Evolutionary conservation across 169 alveolate species (phyloP).

Genomic region (Plasmodium cynomolgi): DNA sequence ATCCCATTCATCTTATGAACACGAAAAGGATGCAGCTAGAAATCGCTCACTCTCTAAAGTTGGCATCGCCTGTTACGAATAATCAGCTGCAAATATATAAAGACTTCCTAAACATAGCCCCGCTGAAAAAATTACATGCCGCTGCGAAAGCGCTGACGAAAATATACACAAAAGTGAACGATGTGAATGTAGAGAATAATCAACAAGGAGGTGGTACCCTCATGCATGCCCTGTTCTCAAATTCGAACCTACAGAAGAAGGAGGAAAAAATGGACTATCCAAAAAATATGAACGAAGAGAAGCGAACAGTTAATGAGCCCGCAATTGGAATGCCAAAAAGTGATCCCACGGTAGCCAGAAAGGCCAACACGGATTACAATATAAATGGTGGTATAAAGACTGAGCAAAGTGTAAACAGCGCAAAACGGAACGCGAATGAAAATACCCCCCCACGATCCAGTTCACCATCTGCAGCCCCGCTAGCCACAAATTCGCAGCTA

Average conservation of each 20-base stretch:
- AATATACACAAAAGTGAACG: conserved; percentile 48
- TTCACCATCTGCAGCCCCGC: background rate
- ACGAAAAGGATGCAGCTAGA: conserved; percentile 57
- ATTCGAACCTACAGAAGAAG: conserved; percentile 6
- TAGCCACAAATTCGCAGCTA: conserved; percentile 17
- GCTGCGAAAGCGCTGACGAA: conserved; percentile 60
- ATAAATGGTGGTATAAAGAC: conserved; percentile 4
- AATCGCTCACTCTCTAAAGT: conserved; percentile 25
- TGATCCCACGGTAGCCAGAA: background rate
- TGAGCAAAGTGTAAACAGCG: background rate
- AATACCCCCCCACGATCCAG: background rate
- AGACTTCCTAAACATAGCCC: conserved; percentile 77
- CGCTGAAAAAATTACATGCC: conserved; percentile 74
- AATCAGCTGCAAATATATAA: conserved; percentile 77
- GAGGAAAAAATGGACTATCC: conserved; percentile 7
- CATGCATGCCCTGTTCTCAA: background rate
- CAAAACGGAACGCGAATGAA: conserved; percentile 3
- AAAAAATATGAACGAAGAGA: background rate
- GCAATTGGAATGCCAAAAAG: background rate
- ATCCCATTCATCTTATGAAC: conserved; percentile 13
- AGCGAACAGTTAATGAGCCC: background rate
- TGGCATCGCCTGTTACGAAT: conserved; percentile 69
- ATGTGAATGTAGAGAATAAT: background rate
- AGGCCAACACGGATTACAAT: background rate
- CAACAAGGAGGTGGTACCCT: background rate